Evolutionary conservation across 2,329 filamentous ascomycete genomes (phyloP).

Genomic region (Helicocarpus griseus): DNA sequence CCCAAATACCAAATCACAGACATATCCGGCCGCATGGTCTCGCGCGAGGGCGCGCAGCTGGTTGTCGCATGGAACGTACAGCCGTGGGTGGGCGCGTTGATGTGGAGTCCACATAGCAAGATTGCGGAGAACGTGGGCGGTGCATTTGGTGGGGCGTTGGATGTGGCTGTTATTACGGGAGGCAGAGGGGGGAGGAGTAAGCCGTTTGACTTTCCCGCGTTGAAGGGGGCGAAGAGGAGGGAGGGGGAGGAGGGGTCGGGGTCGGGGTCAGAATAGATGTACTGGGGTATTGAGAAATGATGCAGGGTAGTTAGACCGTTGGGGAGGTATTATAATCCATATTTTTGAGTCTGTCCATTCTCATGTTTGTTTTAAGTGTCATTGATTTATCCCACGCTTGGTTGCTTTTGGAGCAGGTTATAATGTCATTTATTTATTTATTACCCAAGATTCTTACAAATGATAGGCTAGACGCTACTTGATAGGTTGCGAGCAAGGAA

Average conservation of each 20-base stretch:
- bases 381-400: no score
- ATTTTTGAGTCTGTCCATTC: no score
- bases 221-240: conserved; percentile 37
- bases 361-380: no score
- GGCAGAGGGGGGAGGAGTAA: conserved; percentile 43
- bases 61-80: conserved; percentile 93
- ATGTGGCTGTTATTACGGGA: conserved; percentile 42
- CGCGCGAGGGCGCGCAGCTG: conserved; percentile 63
- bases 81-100: conserved; percentile 84
- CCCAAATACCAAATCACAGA: conserved; percentile 98
- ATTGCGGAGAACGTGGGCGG: conserved; percentile 13
- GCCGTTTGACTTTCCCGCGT: conserved; percentile 45
- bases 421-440: no score
- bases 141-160: conserved; percentile 12
- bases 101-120: conserved; percentile 57
- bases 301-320: no score
- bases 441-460: no score
- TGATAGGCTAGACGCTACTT: no score
- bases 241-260: background rate
- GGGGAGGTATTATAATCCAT: no score
- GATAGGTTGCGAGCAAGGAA: no score
- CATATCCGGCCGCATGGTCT: conserved; percentile 66
- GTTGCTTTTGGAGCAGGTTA: no score
- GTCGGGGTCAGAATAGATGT: no score
- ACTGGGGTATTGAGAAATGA: no score